Base-by-base conservation (phyloP, 371 early-diverging fungal species). In the Enterocytospora artemiae region DNA sequence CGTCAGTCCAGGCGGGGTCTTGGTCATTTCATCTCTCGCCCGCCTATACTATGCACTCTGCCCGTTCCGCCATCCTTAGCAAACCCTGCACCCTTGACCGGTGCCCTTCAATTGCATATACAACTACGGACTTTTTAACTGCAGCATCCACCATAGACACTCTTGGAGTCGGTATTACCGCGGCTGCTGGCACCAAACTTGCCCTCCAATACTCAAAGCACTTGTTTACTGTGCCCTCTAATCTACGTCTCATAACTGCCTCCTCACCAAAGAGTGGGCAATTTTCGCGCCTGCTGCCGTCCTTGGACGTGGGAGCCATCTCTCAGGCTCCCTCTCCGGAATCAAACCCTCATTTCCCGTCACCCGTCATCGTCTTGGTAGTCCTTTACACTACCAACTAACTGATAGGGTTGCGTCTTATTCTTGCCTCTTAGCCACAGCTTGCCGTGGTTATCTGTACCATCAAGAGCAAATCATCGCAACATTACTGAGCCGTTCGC, bases 1-100 rank as follows among this genome's bases (percentile, higher is more conserved):
- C 46, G 68, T 71, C 53, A 50, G 69, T 76, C 74, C 82, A 79
- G 76, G 69, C 74, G 74, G 80, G 81, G 82, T 84, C 83, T 81
- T 80, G 82, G 33, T n/a, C n/a, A 53, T 59, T 66, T 66, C 67
- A 66, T 37, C 46, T 44, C 57, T 66, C 39, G 65, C 67, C 60
- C 59, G 22, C 25, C 41, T 50, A 67, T 67, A 39, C 60, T 16
- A 32, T 50, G 46, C 48, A 22, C 61, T 44, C 49, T 39, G 28
- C 59, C 64, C 45, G 55, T 39, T 57, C 58, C 64, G 24, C 41
- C 7, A 49, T 18, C 1, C 20, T 2, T 41, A 31, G 30, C 64
- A 30, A 24, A 28, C 57, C 18, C n/a, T 5, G 2, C 2, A 41
- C 14, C 24, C 62, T 58, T 32, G 18, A 48, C 2, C 57, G 2